Evolutionary conservation across 2,329 filamentous ascomycete genomes (phyloP), one percentile per base, ranked within the genome.

Genomic region (Aspergillus aculeatinus): DNA sequence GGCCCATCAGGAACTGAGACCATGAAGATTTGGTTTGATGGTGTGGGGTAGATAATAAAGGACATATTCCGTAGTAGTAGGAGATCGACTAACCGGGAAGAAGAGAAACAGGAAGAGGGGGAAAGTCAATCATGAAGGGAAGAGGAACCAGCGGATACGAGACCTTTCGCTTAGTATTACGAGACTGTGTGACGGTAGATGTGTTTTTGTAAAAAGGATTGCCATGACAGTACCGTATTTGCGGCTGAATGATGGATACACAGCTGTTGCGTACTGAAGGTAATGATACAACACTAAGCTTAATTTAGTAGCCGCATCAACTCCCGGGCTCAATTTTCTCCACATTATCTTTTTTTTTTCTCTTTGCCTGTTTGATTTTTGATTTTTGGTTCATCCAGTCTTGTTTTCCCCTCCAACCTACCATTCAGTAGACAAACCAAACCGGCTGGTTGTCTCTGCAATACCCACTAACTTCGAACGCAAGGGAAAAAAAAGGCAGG

Each of bases 401-500:
- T n/a, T 5, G 11, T 29, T 29, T 19, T 25, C 23, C 25, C 16
- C 10, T 50, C 14, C 48, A 50, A 12, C 14, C 48, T 29, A 29
- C 48, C 21, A n/a, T 16, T 16, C 39, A 44, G 39, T 44, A 44
- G 39, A 44, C 39, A 44, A 44, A 44, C 39, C 44, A 44, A 44
- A 44, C 39, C 44, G 23, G 23, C 12, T 11, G 27, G 39, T 54
- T 39, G 53, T 35, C 35, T 48, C 53, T 50, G 31, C 56, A 50
- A 52, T 56, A 54, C 56, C 60, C 59, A 61, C 59, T 21, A 35
- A 44, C 39, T 9, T 35, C 33, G 33, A 44, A 44, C n/a, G 39
- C 39, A 44, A 44, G 39, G 39, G 9, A 44, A 16, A 44, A 44
- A 16, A 44, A 35, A 4, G 33, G 33, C 16, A n/a, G 39, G 39